Base-by-base conservation (phyloP, 2,329 filamentous ascomycete species). In the Camptophora hylomeconis region DNA sequence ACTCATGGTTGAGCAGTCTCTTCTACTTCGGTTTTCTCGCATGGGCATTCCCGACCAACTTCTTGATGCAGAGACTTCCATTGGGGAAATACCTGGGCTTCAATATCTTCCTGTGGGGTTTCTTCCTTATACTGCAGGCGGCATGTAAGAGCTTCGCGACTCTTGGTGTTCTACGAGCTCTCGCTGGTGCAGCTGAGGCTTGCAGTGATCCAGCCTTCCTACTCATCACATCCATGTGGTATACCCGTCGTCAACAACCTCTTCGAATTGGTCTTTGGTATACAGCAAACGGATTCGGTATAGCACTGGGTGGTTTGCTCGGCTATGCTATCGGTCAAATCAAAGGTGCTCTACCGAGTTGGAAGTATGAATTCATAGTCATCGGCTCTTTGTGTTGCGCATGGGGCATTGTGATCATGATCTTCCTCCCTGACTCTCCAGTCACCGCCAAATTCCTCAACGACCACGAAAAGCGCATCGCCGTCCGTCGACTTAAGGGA, bases 311-410 rank as follows among this genome's bases (percentile, higher is more conserved):
- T 4, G 65, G 65, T 19, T 30, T 43, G 3, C 33, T 51, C 9
- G 43, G 43, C 15, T 51, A 49, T 26, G 48, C 45, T 13, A 44
- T 48, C 9, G 41, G 39, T 14, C 41, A 44, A 21, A 42, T 44
- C 39, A 56, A 60, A 20, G 69, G 67, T 9, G 53, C 58, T 1
- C 56, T 78, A 12, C 57, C 64, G 0, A 67, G 64, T 0, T 80
- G 74, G 74, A 70, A 69, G 44, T 79, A 74, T 38, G 72, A 79
- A 31, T 80, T 80, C 45, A 51, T 80, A 10, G 64, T 80, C n/a
- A 72, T 72, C 35, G 57, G 58, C 5, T 58, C 67, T 1, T 56
- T 76, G 7, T 76, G 70, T 33, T 57, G 66, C 10, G 33, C 58
- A 8, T 78, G 72, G 64, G 74, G 68, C 2, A 58, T 75, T 5